A percentile compares a stretch with the other conserved stretches of the same genome.
Evolutionary conservation across 2,329 filamentous ascomycete species (phyloP).

Genomic region (Cytospora piceae): DNA sequence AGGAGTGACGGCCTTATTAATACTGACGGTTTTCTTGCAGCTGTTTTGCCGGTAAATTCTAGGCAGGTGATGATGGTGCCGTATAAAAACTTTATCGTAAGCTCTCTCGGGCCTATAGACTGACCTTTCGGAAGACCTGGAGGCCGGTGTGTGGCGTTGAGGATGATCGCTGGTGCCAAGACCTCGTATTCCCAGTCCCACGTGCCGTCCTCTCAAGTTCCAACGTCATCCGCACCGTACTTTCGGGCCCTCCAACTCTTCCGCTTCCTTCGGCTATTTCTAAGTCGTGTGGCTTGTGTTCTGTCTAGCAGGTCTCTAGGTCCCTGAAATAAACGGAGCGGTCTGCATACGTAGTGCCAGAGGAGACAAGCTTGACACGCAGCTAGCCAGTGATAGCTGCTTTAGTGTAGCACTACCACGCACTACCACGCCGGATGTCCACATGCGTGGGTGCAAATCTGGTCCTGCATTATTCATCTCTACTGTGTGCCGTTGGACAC

Average conservation of each 20-base stretch:
- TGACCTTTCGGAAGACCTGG: neutral
- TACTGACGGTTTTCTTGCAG: neutral
- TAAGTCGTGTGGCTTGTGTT: neutral
- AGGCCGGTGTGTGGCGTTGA: slow-evolving; percentile 20
- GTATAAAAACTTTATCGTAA: neutral
- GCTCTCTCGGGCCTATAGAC: slow-evolving; percentile 2
- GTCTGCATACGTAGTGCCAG: neutral
- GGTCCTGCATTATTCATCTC: neutral
- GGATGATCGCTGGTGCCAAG: slow-evolving; percentile 26
- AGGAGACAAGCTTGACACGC: neutral
- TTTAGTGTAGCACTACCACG: neutral
- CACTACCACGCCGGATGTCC: neutral
- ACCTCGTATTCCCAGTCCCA: slow-evolving; percentile 24
- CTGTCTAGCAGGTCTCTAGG: neutral
- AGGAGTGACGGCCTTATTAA: neutral
- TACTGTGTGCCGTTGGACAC: neutral
- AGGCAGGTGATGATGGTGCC: neutral
- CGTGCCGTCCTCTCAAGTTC: neutral
- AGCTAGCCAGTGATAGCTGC: neutral
- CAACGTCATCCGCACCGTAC: slow-evolving; percentile 20
- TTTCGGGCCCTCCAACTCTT: neutral
- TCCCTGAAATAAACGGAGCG: neutral
- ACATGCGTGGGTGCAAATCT: neutral
- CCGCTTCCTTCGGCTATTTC: neutral
- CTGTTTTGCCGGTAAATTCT: neutral